Evolutionary conservation across 140 eudicot genomes (phyloP).

Genomic region (Artemisia princeps): DNA sequence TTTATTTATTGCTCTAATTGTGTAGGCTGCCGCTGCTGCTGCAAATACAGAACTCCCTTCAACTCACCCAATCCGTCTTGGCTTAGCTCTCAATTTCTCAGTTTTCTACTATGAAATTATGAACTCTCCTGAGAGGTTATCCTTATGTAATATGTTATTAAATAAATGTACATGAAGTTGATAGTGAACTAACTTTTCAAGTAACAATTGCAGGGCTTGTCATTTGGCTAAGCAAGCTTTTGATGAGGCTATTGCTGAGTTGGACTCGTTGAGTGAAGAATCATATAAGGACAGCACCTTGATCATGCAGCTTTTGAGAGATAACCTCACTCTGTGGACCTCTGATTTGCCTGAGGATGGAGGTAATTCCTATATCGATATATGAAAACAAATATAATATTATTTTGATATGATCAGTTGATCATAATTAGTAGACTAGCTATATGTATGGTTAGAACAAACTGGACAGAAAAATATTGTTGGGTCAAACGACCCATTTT

Average conservation of each 20-base stretch:
- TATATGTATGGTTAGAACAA: no score
- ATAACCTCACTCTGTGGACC: slow-evolving; percentile 86
- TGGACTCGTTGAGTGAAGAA: slow-evolving; percentile 80
- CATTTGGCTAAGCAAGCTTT: slow-evolving; percentile 94
- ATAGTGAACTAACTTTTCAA: not conserved
- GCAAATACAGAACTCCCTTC: slow-evolving; percentile 74
- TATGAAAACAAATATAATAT: no score
- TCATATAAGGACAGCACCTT: slow-evolving; percentile 88
- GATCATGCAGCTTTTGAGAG: slow-evolving; percentile 84
- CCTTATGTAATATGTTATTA: not conserved
- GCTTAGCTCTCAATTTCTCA: slow-evolving; percentile 72
- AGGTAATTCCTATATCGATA: slow-evolving; percentile 26
- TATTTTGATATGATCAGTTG: no score
- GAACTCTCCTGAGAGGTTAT: slow-evolving; percentile 72
- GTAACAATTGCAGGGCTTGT: slow-evolving; percentile 52
- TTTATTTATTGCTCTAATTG: not conserved
- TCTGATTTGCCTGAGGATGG: slow-evolving; percentile 90
- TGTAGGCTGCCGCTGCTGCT: slow-evolving; percentile 66
- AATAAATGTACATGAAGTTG: not conserved
- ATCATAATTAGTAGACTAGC: no score
- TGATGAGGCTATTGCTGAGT: slow-evolving; percentile 86
- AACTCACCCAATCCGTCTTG: slow-evolving; percentile 73
- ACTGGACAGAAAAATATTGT: no score
- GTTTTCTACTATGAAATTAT: slow-evolving; percentile 72
- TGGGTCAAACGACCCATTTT: no score